Evolutionary conservation across 345 rosid species (phyloP).

Genomic region (Ceriops zippeliana): DNA sequence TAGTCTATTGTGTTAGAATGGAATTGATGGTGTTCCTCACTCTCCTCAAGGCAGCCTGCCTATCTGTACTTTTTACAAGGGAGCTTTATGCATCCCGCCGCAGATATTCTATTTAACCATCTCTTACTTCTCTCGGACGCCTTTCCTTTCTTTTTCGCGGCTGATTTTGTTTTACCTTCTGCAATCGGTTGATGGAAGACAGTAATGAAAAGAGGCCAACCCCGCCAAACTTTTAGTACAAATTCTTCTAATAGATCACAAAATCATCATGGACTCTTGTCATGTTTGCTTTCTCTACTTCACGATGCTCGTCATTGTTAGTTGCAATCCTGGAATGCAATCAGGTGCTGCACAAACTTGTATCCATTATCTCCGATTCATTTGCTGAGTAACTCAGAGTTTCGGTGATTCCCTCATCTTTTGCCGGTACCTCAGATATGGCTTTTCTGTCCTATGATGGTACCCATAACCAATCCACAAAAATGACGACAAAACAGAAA

Average conservation of each 20-base stretch:
- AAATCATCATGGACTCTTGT: slow-evolving; percentile 24
- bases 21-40: slow-evolving; percentile 13
- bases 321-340: slow-evolving; percentile 17
- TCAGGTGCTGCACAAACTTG: slow-evolving; percentile 8
- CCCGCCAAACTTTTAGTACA: background rate
- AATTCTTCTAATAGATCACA: slow-evolving; percentile 4
- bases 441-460: slow-evolving; percentile 13
- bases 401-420: background rate
- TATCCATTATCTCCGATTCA: background rate
- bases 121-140: too few relatives aligned
- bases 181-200: too few relatives aligned
- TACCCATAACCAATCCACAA: slow-evolving; percentile 11
- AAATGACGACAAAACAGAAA: background rate
- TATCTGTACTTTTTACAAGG: background rate
- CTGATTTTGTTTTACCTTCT: background rate
- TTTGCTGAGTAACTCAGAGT: background rate
- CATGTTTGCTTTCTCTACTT: slow-evolving; percentile 21
- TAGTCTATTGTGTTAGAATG: slow-evolving; percentile 1
- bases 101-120: too few relatives aligned
- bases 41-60: background rate
- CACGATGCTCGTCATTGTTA: slow-evolving; percentile 15
- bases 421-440: slow-evolving; percentile 16
- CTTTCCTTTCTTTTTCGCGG: too few relatives aligned
- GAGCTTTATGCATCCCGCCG: too few relatives aligned
- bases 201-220: too few relatives aligned